These are phyloP conservation scores for Lavandula angustifolia DNA, from an alignment of 257 asterid species.

Conservation along the genomic window DNA sequence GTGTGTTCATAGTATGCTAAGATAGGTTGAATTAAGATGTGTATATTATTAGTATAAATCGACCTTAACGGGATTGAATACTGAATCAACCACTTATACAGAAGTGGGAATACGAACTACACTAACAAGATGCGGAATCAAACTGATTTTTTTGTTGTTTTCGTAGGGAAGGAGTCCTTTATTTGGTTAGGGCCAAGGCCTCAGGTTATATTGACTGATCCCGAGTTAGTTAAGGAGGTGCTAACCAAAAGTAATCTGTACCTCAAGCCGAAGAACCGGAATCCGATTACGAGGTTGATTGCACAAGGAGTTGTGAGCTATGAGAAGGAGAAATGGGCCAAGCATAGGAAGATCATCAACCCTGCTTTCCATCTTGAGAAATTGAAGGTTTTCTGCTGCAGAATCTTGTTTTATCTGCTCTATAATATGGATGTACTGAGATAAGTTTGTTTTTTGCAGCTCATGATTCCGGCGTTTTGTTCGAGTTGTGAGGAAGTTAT, in stretches of 20 bases:
- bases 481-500: constrained; percentile 19
- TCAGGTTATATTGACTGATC: constrained; percentile 36
- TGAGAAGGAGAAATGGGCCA: constrained; percentile 57
- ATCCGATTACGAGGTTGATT: constrained; percentile 37
- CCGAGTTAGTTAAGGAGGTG: constrained; percentile 45
- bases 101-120: too few species aligned
- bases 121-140: not conserved
- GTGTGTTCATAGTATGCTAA: not conserved
- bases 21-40: not conserved
- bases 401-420: not conserved
- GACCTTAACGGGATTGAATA: too few species aligned
- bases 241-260: constrained; percentile 39
- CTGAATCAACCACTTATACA: too few species aligned
- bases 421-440: too few species aligned
- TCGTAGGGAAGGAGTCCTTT: constrained; percentile 28
- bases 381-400: constrained; percentile 39
- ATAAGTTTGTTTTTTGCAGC: not conserved
- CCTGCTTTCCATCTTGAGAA: constrained; percentile 56
- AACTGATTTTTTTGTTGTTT: not conserved
- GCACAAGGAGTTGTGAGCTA: constrained; percentile 38
- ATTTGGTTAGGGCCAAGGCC: constrained; percentile 52
- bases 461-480: constrained; percentile 22
- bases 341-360: constrained; percentile 45
- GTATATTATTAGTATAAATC: too few species aligned
- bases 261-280: constrained; percentile 35